Base-by-base conservation (phyloP, 108 stramenopile genomes). In the Pseudonitzschia multiseries region DNA sequence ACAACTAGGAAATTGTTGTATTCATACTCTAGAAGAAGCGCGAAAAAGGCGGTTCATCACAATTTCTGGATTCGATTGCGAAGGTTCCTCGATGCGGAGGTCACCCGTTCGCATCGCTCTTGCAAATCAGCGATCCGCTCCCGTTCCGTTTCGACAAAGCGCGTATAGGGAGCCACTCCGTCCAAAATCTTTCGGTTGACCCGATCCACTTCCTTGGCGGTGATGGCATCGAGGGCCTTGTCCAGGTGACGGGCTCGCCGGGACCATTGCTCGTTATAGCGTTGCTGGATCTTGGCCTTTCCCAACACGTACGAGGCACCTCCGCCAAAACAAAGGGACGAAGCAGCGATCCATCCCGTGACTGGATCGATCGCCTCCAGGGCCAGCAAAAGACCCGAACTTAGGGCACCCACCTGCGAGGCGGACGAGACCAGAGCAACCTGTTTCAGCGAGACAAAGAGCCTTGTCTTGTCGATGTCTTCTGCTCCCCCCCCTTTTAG, bases 111-210 rank as follows among this genome's bases (percentile, higher is more conserved):
- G 65, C 86, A 83, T 63, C 87, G 65, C 13, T 69, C 80, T 50
- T 64, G 26, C 36, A 92, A 69, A 20, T 69, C 68, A 18, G 75
- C 57, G 18, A 89, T 66, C 36, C 83, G 77, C 31, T 84, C 74
- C 36, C 76, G 68, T 70, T 89, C 88, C 13, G 81, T 81, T 46
- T 80, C 68, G 8, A 92, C 91, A 51, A 73, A 89, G 43, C 91
- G 66, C 12, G 86, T 84, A 68, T 87, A 92, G 15, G 91, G 91
- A 28, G 81, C 60, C 8, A 92, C 78, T 1, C 88, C 83, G 68
- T 87, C 84, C 13, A 82, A 56, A 44, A 92, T 83, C 42, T 80
- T 78, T 24, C 78, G 82, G 36, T 72, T 70, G 8, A 89, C 79
- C 22, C 68, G 70, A 56, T 83, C 73, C 29, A 87, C 46, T 54